Percentiles rank a stretch among this genome's conserved stretches.
Conservation (phyloP, 495 filamentous ascomycete genomes). For the Aspergillus nanangensis region DNA sequence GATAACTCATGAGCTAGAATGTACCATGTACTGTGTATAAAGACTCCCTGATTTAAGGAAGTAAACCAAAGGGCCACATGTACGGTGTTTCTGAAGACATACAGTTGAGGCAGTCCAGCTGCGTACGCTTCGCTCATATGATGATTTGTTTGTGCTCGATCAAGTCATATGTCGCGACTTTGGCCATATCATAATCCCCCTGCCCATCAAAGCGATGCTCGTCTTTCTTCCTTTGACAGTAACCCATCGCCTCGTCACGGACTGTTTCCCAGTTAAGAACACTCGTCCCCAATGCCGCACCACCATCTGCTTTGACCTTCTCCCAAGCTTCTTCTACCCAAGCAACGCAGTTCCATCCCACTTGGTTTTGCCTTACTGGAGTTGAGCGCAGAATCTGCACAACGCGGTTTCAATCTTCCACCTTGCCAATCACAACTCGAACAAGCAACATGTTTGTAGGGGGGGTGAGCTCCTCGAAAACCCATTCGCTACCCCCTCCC, state of each 20-base stretch:
- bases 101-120: too few relatives aligned
- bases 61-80: too few relatives aligned
- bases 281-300: conserved; percentile 29
- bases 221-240: conserved; percentile 30
- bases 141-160: conserved; percentile 27
- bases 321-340: conserved; percentile 41
- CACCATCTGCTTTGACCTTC: conserved; percentile 22
- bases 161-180: conserved; percentile 32
- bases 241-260: conserved; percentile 25
- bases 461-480: conserved; percentile 24
- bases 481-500: conserved; percentile 21
- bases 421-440: conserved; percentile 41
- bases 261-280: conserved; percentile 30
- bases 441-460: conserved; percentile 35
- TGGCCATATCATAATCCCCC: conserved; percentile 18
- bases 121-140: too few relatives aligned
- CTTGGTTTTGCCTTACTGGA: conserved; percentile 24
- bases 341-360: conserved; percentile 34
- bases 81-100: too few relatives aligned
- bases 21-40: too few relatives aligned
- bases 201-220: conserved; percentile 30
- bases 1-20: too few relatives aligned
- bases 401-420: conserved; percentile 25
- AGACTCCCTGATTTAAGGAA: too few relatives aligned
- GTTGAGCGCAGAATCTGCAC: conserved; percentile 25